Conservation (phyloP, 305 asterid genomes). For the Ruellia speciosa region DNA sequence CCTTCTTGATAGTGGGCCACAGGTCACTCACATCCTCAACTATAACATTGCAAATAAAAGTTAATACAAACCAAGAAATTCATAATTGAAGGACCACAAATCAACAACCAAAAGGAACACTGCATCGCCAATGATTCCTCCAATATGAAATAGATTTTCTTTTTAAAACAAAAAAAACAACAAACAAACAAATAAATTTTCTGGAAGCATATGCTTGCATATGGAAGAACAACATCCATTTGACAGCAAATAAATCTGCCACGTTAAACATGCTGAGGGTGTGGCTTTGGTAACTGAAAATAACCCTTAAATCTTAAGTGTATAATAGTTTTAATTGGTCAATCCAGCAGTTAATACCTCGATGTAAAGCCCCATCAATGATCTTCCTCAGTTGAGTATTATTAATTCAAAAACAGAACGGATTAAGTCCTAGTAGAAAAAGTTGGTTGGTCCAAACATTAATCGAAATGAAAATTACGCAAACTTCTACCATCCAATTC, state of each 20-base stretch:
- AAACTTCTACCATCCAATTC: too few species aligned
- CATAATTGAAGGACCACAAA: background rate
- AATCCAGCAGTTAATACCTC: background rate
- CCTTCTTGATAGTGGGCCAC: slow-evolving; percentile 80
- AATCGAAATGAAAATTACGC: too few species aligned
- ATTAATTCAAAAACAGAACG: background rate
- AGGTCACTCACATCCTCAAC: slow-evolving; percentile 98
- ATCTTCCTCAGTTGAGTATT: too few species aligned
- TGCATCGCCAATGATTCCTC: background rate
- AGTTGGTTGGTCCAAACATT: too few species aligned
- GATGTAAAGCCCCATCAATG: slow-evolving; percentile 2
- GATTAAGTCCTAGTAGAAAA: too few species aligned
- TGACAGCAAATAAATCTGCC: background rate
- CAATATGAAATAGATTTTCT: background rate
- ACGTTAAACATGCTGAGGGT: background rate
- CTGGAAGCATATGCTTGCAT: background rate
- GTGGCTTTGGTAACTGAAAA: slow-evolving; percentile 13
- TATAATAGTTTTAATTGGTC: slow-evolving; percentile 2
- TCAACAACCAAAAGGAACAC: background rate
- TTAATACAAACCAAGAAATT: slow-evolving; percentile 3
- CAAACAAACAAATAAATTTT: background rate
- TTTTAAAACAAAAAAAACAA: too few species aligned
- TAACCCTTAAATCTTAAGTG: slow-evolving; percentile 5
- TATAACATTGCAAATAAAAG: slow-evolving; percentile 25
- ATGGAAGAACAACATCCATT: background rate